phyloP scores from a whole-genome alignment of 176 grass and related monocot genomes.

The Echinochloa phyllopogon region DNA sequence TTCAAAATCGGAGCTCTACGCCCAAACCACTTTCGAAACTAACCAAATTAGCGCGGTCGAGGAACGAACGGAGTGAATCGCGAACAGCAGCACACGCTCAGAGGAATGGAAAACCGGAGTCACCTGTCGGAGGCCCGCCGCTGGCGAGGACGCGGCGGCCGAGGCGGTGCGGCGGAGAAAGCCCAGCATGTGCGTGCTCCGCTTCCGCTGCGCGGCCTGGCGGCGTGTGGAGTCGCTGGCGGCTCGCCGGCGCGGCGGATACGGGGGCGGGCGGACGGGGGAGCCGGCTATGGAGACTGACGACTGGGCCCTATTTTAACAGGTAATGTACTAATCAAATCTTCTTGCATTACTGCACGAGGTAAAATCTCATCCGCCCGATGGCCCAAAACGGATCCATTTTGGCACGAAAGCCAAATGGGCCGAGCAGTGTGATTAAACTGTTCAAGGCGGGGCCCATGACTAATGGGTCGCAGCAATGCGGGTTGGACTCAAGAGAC shows the following conservation, averaged over 20 bases:
- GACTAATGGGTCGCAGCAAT: neutral
- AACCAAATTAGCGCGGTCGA: neutral
- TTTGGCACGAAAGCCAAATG: too few relatives aligned
- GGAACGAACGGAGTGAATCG: neutral
- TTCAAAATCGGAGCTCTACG: neutral
- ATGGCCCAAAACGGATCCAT: too few relatives aligned
- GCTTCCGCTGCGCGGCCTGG: neutral
- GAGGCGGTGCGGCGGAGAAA: constrained; percentile 30
- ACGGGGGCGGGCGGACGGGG: neutral
- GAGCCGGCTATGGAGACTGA: neutral
- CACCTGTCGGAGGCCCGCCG: constrained; percentile 35
- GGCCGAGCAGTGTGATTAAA: too few relatives aligned
- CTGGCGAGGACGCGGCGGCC: neutral
- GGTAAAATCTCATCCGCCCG: too few relatives aligned
- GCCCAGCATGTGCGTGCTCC: constrained; percentile 24
- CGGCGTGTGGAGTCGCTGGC: constrained; percentile 24
- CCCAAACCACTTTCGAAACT: neutral
- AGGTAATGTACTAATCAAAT: too few relatives aligned
- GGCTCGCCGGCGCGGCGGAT: neutral
- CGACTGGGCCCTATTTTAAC: too few relatives aligned
- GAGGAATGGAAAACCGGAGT: neutral
- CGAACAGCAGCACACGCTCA: neutral
- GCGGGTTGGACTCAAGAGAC: neutral
- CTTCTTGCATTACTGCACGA: too few relatives aligned
- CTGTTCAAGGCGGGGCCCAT: neutral